Base-by-base conservation (phyloP, 176 grass and related monocot species). In the Panicum miliaceum region DNA sequence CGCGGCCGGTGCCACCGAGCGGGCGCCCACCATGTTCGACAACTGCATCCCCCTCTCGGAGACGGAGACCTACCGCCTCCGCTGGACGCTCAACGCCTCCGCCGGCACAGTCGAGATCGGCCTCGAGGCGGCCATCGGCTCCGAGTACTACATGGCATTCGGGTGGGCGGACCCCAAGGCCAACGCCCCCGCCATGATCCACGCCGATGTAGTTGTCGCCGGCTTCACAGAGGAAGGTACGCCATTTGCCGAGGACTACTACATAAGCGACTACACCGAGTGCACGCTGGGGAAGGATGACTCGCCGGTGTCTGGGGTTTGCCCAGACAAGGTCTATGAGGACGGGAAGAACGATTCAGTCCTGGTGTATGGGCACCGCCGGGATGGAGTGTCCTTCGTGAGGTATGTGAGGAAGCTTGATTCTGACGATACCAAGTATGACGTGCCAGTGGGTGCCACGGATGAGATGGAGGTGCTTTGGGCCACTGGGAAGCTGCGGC, bases 101-200 rank as follows among this genome's bases (percentile, higher is more conserved):
- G 69, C 88, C 3, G 85, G 85, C 85, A 85, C 92, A 36, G 81
- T 99, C 57, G 91, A 96, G 65, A 79, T 99, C 69, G 97, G 97
- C 54, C 90, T 99, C 11, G 97, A 99, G 84, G 93, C 93, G 0
- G 75, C 81, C 0, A 50, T 99, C 0, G 91, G 97, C 2, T 96
- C 97, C 9, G 91, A 99, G 73, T 96, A 96, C 86, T 99, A 99
- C 77, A 96, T 99, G 97, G 93, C 93, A 9, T 99, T 99, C 65
- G 97, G 97, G 42, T 99, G 97, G 97, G 82, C 97, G 1, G 88
- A 86, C 18, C 91, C 97, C 38, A 87, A 85, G 38, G 86, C 86
- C 68, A 81, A 90, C 65, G 86, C 88, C 7, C 97, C 89, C 0
- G 88, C 89, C 35, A 99, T 99, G 97, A 62, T 96, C 81, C 81